Evolutionary conservation across 2,329 filamentous ascomycete species (phyloP), one percentile per base, ranked within the genome.

Genomic region (Zopfia rhizophila): DNA sequence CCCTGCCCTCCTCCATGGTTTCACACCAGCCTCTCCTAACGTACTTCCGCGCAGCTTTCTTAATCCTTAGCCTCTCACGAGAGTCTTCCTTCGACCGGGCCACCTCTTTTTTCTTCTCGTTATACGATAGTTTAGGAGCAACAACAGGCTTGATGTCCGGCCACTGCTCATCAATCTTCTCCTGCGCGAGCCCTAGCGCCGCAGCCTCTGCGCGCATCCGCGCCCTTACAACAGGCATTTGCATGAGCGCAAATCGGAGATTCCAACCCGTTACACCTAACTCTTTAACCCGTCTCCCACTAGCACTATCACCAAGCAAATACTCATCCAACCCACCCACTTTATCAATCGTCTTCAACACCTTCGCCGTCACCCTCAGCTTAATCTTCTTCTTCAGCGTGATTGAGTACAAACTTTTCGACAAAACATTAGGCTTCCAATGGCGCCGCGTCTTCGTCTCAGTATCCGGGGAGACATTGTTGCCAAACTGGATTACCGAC

Each of bases 261-360:
- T 87, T 84, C 94, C 94, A 99, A 5, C 94, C 94, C 56, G 88
- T 88, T 39, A 93, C 85, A 4, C 94, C 94, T 45, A 99, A 78
- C 72, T 96, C 90, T 76, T 87, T 89, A 66, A 97, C 81, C 54
- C 94, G 83, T n/a, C n/a, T n/a, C n/a, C n/a, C n/a, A 28, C 80
- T 82, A 12, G 87, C 78, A 75, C 91, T 94, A 69, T 85, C 82
- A 58, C 91, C 91, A 29, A 96, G 79, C 32, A 99, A 78, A 75
- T 99, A 99, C 65, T 91, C 86, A 72, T 99, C 94, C 55, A 99
- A 79, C 6, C 94, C 91, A 48, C 93, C 93, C 52, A 88, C 85
- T 69, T 91, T 93, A 68, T 90, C 86, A 66, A 97, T 89, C 24
- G 72, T 78, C 52, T 75, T 68, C 48, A 80, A 78, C 18, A 91